Evolutionary conservation across 2,329 filamentous ascomycete genomes (phyloP), one percentile per base, ranked within the genome.

Genomic region (Fusarium nisikadoi): DNA sequence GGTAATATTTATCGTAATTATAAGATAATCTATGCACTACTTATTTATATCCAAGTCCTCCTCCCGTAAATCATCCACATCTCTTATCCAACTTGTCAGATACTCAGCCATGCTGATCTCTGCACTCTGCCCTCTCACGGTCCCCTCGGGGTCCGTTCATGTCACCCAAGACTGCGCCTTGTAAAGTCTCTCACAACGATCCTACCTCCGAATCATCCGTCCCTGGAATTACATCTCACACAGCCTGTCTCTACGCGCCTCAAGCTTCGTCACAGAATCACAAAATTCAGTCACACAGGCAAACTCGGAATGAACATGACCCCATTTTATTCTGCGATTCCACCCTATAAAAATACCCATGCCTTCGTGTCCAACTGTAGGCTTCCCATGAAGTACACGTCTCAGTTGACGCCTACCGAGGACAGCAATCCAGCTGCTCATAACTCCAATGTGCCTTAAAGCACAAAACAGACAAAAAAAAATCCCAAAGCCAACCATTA

Each of bases 381-480:
- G 66, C 72, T 70, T 67, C 58, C 43, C 53, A 47, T 56, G 31
- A 56, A 64, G 36, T 55, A 61, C 45, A 59, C 69, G 54, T 70
- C 70, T 47, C 43, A 38, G 20, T 41, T 52, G 71, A 74, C 67
- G 71, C 60, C 65, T 60, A 53, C 62, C 54, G 25, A 61, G 56
- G 65, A 65, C 67, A 71, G 72, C 70, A 54, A 68, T 39, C 62
- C 62, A 75, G 72, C 72, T 75, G 72, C 72, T 75, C 70, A 71
- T 75, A 62, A 73, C 60, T 64, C 70, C 66, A 50, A 43, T 66
- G 57, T 68, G 68, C 67, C 62, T 66, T 16, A 36, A 54, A 60
- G 62, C 62, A 73, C 56, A 56, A 59, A 61, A 58, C 10, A 38
- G 49, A 33, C 29, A 19, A 50, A 25, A 16, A 33, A 23, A 35